Conservation (phyloP, 371 early-diverging fungal genomes). For the Sanchytrium tribonematis region DNA sequence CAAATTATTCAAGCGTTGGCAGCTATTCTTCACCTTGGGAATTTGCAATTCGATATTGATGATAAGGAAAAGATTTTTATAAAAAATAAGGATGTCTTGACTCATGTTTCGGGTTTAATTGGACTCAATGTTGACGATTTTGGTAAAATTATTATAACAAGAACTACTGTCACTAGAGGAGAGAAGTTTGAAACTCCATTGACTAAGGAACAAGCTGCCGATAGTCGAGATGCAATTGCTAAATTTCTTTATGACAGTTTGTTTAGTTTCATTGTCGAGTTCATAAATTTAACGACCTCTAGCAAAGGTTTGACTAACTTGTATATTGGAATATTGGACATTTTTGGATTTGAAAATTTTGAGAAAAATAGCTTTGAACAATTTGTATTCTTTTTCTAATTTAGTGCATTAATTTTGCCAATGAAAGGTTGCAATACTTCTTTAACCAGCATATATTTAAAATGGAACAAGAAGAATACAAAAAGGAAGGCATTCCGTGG, state of each 20-base stretch:
- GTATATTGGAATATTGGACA: slow-evolving; percentile 38
- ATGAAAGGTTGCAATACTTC: slow-evolving; percentile 30
- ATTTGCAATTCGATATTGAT: slow-evolving; percentile 11
- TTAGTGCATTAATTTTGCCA: slow-evolving; percentile 25
- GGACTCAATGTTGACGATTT: slow-evolving; percentile 14
- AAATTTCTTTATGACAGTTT: slow-evolving; percentile 24
- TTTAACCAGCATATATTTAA: slow-evolving; percentile 28
- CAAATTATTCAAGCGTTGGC: slow-evolving; percentile 13
- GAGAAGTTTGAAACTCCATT: slow-evolving; percentile 13
- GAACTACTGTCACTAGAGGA: slow-evolving; percentile 13
- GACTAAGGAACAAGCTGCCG: slow-evolving; percentile 12
- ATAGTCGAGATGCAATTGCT: slow-evolving; percentile 20
- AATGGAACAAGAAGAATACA: slow-evolving; percentile 34
- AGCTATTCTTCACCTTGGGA: slow-evolving; percentile 16
- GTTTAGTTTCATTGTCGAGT: slow-evolving; percentile 23
- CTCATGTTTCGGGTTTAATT: slow-evolving; percentile 14
- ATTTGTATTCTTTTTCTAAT: slow-evolving; percentile 7
- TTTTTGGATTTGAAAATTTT: slow-evolving; percentile 39
- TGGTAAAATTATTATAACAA: slow-evolving; percentile 14
- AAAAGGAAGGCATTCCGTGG: slow-evolving; percentile 29
- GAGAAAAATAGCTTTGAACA: slow-evolving; percentile 35
- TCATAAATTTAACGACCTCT: slow-evolving; percentile 19
- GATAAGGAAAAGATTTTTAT: slow-evolving; percentile 7
- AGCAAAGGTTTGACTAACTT: slow-evolving; percentile 5
- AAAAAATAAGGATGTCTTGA: slow-evolving; percentile 5